phyloP scores from a whole-genome alignment of 1,139 yeast species.

The Kodamaea suecica region DNA sequence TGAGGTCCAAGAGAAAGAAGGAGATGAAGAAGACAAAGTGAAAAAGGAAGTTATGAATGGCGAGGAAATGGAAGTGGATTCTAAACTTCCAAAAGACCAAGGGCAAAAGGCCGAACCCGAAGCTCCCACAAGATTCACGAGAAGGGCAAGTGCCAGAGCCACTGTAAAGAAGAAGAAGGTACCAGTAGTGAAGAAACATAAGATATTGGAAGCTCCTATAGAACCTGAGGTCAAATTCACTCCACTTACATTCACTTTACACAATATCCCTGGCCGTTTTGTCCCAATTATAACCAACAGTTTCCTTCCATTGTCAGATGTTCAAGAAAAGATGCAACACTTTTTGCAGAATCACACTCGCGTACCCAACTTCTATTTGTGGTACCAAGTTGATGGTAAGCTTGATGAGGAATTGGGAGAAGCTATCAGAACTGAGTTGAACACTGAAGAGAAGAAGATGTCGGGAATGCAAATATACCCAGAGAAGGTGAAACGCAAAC shows the following conservation, averaged over 20 bases:
- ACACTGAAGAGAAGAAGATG: slow-evolving; percentile 44
- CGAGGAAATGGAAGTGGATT: too few relatives aligned
- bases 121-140: slow-evolving; percentile 14
- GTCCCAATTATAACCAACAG: slow-evolving; percentile 71
- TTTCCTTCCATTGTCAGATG: slow-evolving; percentile 55
- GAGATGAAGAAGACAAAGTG: slow-evolving; percentile 16
- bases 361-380: slow-evolving; percentile 59
- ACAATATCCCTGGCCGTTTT: slow-evolving; percentile 62
- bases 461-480: slow-evolving; percentile 24
- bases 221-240: slow-evolving; percentile 50
- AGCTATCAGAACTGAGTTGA: slow-evolving; percentile 37
- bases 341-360: slow-evolving; percentile 61
- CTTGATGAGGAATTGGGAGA: slow-evolving; percentile 62
- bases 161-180: slow-evolving; percentile 22
- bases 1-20: slow-evolving; percentile 19
- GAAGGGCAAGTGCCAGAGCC: slow-evolving; percentile 17
- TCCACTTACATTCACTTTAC: slow-evolving; percentile 61
- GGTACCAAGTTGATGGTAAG: slow-evolving; percentile 84
- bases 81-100: too few relatives aligned
- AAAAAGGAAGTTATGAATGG: slow-evolving; percentile 16
- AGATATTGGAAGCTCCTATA: slow-evolving; percentile 26
- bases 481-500: slow-evolving; percentile 27
- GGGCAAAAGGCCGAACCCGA: slow-evolving; percentile 27
- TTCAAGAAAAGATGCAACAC: slow-evolving; percentile 58
- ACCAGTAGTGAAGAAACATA: slow-evolving; percentile 22